These are phyloP conservation scores for Nothophytophthora sp. DNA, from an alignment of 352 stramenopile genomes.

Conservation along the genomic window DNA sequence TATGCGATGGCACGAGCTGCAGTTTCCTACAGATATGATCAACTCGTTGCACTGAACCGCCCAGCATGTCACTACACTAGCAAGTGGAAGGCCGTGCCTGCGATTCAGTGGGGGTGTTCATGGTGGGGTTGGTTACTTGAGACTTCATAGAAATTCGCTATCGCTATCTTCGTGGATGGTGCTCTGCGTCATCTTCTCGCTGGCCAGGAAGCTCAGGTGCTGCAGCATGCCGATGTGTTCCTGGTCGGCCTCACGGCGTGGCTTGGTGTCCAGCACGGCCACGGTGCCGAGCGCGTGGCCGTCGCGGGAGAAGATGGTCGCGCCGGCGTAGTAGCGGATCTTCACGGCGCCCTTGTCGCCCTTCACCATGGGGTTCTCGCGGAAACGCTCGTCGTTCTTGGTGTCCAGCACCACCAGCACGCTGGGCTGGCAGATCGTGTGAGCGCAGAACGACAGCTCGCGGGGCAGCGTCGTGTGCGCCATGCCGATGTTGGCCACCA, in stretches of 20 bases:
- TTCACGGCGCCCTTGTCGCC: conserved; percentile 83
- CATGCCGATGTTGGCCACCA: conserved; percentile 88
- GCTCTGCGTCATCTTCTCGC: conserved; percentile 88
- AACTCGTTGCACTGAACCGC: no score
- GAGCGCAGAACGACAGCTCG: conserved; percentile 84
- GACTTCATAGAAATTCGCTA: conserved; percentile 71
- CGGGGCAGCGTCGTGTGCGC: conserved; percentile 75
- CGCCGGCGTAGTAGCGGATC: conserved; percentile 87
- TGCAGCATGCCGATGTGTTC: conserved; percentile 89
- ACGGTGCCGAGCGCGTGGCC: conserved; percentile 81
- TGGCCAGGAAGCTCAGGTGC: conserved; percentile 85
- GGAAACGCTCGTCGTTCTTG: conserved; percentile 85
- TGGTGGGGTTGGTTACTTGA: conserved; percentile 19
- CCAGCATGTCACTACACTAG: no score
- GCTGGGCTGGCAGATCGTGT: conserved; percentile 83
- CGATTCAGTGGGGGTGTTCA: no score
- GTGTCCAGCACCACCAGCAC: conserved; percentile 86
- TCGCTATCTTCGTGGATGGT: conserved; percentile 79
- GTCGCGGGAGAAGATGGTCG: conserved; percentile 81
- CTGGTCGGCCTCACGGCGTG: conserved; percentile 73
- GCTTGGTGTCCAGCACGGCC: conserved; percentile 85
- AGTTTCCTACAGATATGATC: no score
- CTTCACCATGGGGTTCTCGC: conserved; percentile 89
- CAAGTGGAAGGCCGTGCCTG: no score
- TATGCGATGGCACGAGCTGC: no score